phyloP scores from a whole-genome alignment of 176 grass and related monocot species.

The Carex parvula region DNA sequence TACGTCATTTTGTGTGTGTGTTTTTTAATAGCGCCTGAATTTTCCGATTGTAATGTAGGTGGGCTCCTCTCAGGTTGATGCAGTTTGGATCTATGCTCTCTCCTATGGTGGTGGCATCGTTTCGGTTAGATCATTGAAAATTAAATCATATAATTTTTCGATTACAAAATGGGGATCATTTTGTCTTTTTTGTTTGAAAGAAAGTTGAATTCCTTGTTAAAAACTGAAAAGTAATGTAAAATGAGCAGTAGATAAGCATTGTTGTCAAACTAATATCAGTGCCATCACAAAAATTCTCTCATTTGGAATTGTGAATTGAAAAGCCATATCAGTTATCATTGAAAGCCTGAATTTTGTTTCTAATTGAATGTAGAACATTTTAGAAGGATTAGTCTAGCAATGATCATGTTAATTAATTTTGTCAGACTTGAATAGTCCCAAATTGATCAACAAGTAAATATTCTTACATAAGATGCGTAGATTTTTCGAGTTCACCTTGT shows the following conservation, averaged over 20 bases:
- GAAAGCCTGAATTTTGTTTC: not conserved
- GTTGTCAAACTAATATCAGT: not conserved
- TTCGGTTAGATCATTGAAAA: conserved; percentile 46
- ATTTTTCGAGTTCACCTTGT: not conserved
- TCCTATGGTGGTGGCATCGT: conserved; percentile 94
- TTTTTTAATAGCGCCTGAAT: not conserved
- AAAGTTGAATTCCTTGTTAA: not conserved
- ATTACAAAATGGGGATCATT: not conserved
- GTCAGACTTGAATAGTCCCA: not conserved
- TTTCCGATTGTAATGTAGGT: conserved; percentile 30
- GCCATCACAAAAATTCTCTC: not conserved
- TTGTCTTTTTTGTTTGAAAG: not conserved
- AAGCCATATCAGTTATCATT: not conserved
- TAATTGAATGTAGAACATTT: not conserved
- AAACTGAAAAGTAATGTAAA: not conserved
- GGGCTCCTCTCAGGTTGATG: conserved; percentile 35
- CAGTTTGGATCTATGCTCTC: conserved; percentile 76
- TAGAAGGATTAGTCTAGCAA: not conserved
- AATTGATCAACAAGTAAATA: not conserved
- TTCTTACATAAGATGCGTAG: no score
- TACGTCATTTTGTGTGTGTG: not conserved
- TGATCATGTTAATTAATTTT: not conserved
- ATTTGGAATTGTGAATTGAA: not conserved
- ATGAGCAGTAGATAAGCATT: not conserved
- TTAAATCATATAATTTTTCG: not conserved